phyloP scores from a whole-genome alignment of 1,284 basidiomycete genomes.

The Stereum hirsutum region DNA sequence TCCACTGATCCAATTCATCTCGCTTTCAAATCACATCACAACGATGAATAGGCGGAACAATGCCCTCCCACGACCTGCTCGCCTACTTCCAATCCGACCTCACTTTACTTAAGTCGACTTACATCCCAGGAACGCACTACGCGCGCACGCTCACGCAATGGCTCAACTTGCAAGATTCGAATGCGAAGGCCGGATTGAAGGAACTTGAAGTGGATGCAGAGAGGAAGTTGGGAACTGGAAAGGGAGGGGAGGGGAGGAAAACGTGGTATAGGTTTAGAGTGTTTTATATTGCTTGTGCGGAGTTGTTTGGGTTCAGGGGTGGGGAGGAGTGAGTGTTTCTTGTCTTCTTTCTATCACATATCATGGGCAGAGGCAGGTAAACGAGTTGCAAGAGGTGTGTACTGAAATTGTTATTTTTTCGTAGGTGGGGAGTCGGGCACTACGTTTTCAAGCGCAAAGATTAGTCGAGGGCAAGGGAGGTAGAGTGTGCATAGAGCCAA shows the following conservation, averaged over 20 bases:
- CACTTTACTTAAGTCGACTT: constrained; percentile 52
- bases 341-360: not conserved
- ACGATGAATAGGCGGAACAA: constrained; percentile 50
- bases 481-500: too few relatives aligned
- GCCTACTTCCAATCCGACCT: constrained; percentile 66
- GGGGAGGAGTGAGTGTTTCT: constrained; percentile 49
- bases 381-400: too few relatives aligned
- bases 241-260: constrained; percentile 46
- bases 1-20: constrained; percentile 3
- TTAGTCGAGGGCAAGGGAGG: too few relatives aligned
- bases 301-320: constrained; percentile 59
- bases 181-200: constrained; percentile 34
- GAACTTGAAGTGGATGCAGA: constrained; percentile 42
- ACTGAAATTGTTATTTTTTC: not conserved
- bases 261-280: constrained; percentile 63
- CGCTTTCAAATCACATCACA: too few relatives aligned
- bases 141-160: constrained; percentile 63
- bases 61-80: constrained; percentile 63
- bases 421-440: constrained; percentile 45
- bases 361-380: too few relatives aligned
- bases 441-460: constrained; percentile 37
- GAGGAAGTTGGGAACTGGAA: constrained; percentile 35
- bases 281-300: constrained; percentile 71
- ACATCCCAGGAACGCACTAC: constrained; percentile 61
- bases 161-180: constrained; percentile 52